Conservation (phyloP, 2,329 filamentous ascomycete genomes). For the Neocatenulostroma microsporum region DNA sequence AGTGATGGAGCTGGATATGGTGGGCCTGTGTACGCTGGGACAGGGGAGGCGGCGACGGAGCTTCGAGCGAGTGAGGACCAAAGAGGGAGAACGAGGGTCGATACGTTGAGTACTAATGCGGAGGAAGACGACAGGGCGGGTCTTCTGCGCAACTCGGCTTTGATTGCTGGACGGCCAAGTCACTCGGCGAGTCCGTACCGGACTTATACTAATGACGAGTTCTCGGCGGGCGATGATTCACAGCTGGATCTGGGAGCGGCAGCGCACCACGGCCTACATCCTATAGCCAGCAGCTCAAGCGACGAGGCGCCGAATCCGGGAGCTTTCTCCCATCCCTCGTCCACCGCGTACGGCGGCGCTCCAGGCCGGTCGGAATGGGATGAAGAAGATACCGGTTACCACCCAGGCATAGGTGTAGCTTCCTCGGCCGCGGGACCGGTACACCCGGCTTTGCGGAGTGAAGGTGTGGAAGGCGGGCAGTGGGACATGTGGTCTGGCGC, state of each 20-base stretch:
- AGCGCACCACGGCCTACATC: not conserved
- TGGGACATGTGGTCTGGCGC: constrained; percentile 12
- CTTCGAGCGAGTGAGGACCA: constrained; percentile 10
- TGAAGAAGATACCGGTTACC: constrained; percentile 14
- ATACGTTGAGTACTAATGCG: constrained; percentile 7
- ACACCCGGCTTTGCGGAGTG: constrained; percentile 8
- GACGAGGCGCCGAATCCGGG: not conserved
- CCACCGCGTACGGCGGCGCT: not conserved
- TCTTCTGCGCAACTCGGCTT: constrained; percentile 18
- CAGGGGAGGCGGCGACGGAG: constrained; percentile 19
- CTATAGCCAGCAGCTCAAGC: not conserved
- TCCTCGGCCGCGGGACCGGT: too few relatives aligned
- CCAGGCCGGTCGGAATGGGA: constrained; percentile 7
- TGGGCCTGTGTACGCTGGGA: constrained; percentile 14
- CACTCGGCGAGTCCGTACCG: constrained; percentile 11
- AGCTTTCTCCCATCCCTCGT: too few relatives aligned
- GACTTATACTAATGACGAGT: constrained; percentile 8
- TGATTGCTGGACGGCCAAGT: constrained; percentile 8
- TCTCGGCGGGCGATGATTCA: constrained; percentile 7
- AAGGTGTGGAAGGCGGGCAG: constrained; percentile 3
- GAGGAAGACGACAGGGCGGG: constrained; percentile 24
- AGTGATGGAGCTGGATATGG: constrained; percentile 16
- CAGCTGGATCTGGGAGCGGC: constrained; percentile 4
- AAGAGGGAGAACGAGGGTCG: constrained; percentile 8
- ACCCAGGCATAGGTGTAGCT: constrained; percentile 14